phyloP scores from a whole-genome alignment of 768 basidiomycete species.

The Clitopilus passeckerianus region DNA sequence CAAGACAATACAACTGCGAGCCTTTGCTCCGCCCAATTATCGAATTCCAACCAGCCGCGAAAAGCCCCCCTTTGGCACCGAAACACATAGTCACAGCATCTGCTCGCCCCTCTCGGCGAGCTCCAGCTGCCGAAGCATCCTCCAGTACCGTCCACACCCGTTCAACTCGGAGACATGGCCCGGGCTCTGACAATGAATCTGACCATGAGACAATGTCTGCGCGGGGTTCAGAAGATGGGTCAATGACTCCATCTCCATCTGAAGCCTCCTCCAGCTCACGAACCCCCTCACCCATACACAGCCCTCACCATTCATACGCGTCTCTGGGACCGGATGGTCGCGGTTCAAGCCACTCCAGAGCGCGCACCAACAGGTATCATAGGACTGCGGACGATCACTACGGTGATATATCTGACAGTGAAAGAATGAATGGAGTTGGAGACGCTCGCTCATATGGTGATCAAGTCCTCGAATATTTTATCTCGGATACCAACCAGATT shows the following conservation, averaged over 20 bases:
- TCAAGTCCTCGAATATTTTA: constrained; percentile 97
- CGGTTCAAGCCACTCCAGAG: constrained; percentile 24
- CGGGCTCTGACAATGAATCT: constrained; percentile 51
- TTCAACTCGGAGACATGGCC: constrained; percentile 50
- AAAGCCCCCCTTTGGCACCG: constrained; percentile 92
- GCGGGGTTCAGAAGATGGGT: constrained; percentile 79
- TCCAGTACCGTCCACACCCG: constrained; percentile 43
- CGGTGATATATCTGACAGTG: constrained; percentile 40
- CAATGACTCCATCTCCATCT: constrained; percentile 87
- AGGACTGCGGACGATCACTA: constrained; percentile 41
- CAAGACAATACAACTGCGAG: constrained; percentile 93
- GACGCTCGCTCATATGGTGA: constrained; percentile 83
- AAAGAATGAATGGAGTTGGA: constrained; percentile 36
- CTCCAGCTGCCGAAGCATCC: constrained; percentile 28
- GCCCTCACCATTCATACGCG: constrained; percentile 42
- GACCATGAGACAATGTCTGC: constrained; percentile 62
- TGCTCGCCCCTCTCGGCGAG: constrained; percentile 44
- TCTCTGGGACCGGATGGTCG: constrained; percentile 36
- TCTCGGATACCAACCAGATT: constrained; percentile 91
- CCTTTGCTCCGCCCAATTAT: constrained; percentile 84
- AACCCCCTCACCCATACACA: constrained; percentile 85
- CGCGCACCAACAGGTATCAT: constrained; percentile 43
- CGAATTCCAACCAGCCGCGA: constrained; percentile 85
- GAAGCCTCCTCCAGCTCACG: constrained; percentile 84
- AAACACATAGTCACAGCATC: constrained; percentile 87